Evolutionary conservation across 768 basidiomycete genomes (phyloP).

Genomic region (Phanerodontia chrysosporium): DNA sequence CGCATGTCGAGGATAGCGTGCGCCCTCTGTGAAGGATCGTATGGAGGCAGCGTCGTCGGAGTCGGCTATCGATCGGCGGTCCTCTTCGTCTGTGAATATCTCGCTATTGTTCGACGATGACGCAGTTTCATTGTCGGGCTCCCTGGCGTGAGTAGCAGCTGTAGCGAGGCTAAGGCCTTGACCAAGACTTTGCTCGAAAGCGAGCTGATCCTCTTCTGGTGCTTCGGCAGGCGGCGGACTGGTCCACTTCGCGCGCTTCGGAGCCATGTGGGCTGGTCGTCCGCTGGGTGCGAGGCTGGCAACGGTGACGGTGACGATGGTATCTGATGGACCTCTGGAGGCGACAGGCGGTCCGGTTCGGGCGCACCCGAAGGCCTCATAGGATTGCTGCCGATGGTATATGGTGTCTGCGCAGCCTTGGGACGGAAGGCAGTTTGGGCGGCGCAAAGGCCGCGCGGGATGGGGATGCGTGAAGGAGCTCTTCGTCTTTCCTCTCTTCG

Average conservation of each 20-base stretch:
- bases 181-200: constrained; percentile 67
- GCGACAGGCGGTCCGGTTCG: constrained; percentile 46
- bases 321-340: constrained; percentile 32
- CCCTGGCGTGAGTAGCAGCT: constrained; percentile 54
- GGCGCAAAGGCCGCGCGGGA: constrained; percentile 39
- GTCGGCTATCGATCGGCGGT: constrained; percentile 49
- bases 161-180: constrained; percentile 67
- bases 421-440: constrained; percentile 44
- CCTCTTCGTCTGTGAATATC: constrained; percentile 62
- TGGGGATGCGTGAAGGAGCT: constrained; percentile 49
- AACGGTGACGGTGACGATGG: constrained; percentile 13
- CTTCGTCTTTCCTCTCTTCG: constrained; percentile 78
- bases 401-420: constrained; percentile 55
- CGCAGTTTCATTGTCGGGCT: constrained; percentile 40
- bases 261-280: constrained; percentile 60
- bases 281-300: constrained; percentile 36
- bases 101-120: constrained; percentile 64
- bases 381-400: constrained; percentile 61
- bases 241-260: constrained; percentile 77
- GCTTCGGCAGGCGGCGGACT: constrained; percentile 81
- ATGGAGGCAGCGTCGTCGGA: constrained; percentile 71
- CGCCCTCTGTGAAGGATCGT: constrained; percentile 54
- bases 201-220: constrained; percentile 55
- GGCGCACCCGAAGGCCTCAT: constrained; percentile 42
- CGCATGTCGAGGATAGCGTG: not conserved